Conservation (phyloP, 1,284 basidiomycete genomes). For the Cutaneotrichosporon cutaneum region DNA sequence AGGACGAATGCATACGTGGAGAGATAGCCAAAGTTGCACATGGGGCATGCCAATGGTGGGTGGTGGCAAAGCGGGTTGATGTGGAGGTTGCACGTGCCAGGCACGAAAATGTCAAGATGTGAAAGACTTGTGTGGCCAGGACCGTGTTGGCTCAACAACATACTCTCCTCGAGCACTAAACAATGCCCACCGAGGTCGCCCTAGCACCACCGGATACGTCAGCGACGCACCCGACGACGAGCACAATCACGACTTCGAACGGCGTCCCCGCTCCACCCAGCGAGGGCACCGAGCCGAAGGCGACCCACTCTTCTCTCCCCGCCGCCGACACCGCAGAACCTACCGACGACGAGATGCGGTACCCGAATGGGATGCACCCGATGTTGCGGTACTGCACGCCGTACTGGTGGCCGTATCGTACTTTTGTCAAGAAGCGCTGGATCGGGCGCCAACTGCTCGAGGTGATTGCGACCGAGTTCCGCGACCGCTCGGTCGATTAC, state of each 20-base stretch:
- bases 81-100: background rate
- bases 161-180: background rate
- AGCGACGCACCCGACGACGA: background rate
- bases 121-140: background rate
- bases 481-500: constrained; percentile 86
- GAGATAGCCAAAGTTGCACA: background rate
- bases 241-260: background rate
- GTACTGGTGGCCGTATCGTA: constrained; percentile 64
- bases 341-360: constrained; percentile 12
- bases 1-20: background rate
- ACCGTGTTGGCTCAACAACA: background rate
- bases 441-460: constrained; percentile 59
- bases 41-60: too few species aligned
- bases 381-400: constrained; percentile 53
- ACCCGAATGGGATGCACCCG: constrained; percentile 46
- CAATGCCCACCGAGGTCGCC: background rate
- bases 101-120: background rate
- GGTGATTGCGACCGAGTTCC: constrained; percentile 83
- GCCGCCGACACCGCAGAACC: background rate
- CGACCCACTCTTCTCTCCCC: background rate
- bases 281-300: background rate
- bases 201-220: background rate
- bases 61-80: background rate
- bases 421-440: constrained; percentile 79
- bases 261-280: background rate